Conservation (phyloP, 495 filamentous ascomycete genomes). For the Oidiodendron maius region DNA sequence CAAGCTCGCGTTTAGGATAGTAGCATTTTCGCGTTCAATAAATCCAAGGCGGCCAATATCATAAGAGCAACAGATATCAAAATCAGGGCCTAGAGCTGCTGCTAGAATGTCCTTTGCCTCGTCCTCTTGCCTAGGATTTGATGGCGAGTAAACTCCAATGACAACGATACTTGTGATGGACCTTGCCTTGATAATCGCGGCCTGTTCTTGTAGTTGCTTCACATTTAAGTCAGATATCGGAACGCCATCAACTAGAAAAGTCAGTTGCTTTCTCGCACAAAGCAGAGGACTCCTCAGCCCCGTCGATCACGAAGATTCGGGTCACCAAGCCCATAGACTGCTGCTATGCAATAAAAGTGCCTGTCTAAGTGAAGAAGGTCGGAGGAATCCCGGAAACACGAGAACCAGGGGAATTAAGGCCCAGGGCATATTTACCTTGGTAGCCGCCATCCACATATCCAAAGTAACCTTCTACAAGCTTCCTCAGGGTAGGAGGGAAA, state of each 20-base stretch:
- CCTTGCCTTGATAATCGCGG: slow-evolving; percentile 25
- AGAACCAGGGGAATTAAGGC: too few relatives aligned
- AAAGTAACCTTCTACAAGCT: slow-evolving; percentile 30
- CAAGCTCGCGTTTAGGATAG: slow-evolving; percentile 46
- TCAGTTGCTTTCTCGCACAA: too few relatives aligned
- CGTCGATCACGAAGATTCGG: too few relatives aligned
- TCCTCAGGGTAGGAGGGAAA: slow-evolving; percentile 29
- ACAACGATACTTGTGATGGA: slow-evolving; percentile 29
- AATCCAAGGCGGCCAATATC: slow-evolving; percentile 42
- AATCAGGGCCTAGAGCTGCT: slow-evolving; percentile 14
- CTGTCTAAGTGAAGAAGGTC: too few relatives aligned
- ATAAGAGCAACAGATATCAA: slow-evolving; percentile 29
- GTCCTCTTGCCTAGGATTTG: slow-evolving; percentile 19
- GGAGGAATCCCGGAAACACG: too few relatives aligned
- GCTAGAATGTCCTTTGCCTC: slow-evolving; percentile 13
- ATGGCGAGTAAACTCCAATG: slow-evolving; percentile 34
- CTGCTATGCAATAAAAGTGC: too few relatives aligned
- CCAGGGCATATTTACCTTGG: slow-evolving; percentile 20
- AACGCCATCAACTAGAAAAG: slow-evolving; percentile 29
- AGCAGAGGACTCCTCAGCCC: too few relatives aligned
- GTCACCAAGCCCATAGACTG: too few relatives aligned
- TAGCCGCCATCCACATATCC: slow-evolving; percentile 37
- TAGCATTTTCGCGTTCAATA: slow-evolving; percentile 46
- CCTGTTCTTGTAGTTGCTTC: slow-evolving; percentile 26
- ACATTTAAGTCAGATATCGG: slow-evolving; percentile 25